Evolutionary conservation across 208 protist species (phyloP), one percentile per base, ranked within the genome.

Genomic region (Angomonas deanei): DNA sequence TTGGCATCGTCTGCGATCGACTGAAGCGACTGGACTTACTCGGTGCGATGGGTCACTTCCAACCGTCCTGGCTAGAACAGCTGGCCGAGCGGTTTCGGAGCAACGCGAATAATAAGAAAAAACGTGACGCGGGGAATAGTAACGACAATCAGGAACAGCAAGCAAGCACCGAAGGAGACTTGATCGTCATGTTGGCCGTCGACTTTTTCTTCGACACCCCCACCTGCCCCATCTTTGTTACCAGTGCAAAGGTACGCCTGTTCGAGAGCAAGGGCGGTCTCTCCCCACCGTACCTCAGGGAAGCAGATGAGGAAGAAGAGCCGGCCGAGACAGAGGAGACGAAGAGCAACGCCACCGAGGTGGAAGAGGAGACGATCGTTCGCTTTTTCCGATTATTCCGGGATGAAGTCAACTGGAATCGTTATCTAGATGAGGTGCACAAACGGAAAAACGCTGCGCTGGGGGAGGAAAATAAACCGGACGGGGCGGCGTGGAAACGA

Each of bases 321-420:
- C 11, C 36, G 8, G 15, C 36, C 13, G 53, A 17, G 49, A 6
- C 47, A 6, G 47, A 15, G 47, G 47, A 26, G 8, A n/a, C 11
- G 47, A n/a, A 15, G 47, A 53, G 47, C 47, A n/a, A 53, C n/a
- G 47, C 47, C 10, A 6, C 28, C 4, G 17, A 36, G 6, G 26
- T 19, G 23, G 39, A 21, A 24, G 71, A 68, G 24, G 68, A 56
- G 6, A 32, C 61, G n/a, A 17, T 24, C 2, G 38, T 70, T 42
- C 55, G 64, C 50, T 94, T 94, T 52, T 91, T 94, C 52, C 83
- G 88, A 33, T 74, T 94, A 19, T 88, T 94, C 61, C 74, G 88
- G 34, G 75, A 82, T 47, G 61, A 63, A 24, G 47, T 15, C 10
- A 78, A 88, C 50, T 94, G 88, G 85, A 94, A 94, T 54, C 59